Evolutionary conservation across 768 basidiomycete genomes (phyloP), one percentile per base, ranked within the genome.

Genomic region (Lentinula raphanica): DNA sequence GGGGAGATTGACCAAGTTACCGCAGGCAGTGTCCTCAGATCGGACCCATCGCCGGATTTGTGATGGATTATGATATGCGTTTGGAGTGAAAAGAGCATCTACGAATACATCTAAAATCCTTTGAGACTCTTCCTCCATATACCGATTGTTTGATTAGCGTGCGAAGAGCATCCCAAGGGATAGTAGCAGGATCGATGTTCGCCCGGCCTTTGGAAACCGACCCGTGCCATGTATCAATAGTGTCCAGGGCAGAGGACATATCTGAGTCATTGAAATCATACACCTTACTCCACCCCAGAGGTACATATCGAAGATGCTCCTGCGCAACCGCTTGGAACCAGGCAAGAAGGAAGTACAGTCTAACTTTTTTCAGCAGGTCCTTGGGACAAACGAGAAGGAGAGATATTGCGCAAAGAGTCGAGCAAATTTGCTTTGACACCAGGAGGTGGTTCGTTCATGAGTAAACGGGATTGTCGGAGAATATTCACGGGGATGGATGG

Each of bases 201-300:
- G 94, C 81, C 55, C 88, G 82, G 21, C 95, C 96, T 68, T 92
- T 90, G 4, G 95, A 88, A 50, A 89, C 79, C 0, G 81, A 69
- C 51, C 79, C 80, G 51, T 98, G 78, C 94, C 96, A 98, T 1
- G 86, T 79, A 68, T 98, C 95, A 68, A 98, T 97, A 17, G 92
- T 95, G 40, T 80, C 81, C 67, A 93, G 90, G 1, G 95, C 95
- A 11, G 96, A 90, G 15, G 90, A 84, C 83, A 97, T 90, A 68
- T 99, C 97, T 4, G 96, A 97, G 69, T 98, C 95, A 72, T 99
- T 99, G 84, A 98, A 98, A 70, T 98, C 97, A 73, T 98, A 98
- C 0, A 81, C 80, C 74, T 97, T 93, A 69, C 90, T 95, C 94
- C 96, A 99, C 0, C 97, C 96, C 15, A 99, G 76, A 5, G 97